These are phyloP conservation scores for Monosporascus ibericus DNA, from an alignment of 2,329 filamentous ascomycete genomes.

Conservation along the genomic window DNA sequence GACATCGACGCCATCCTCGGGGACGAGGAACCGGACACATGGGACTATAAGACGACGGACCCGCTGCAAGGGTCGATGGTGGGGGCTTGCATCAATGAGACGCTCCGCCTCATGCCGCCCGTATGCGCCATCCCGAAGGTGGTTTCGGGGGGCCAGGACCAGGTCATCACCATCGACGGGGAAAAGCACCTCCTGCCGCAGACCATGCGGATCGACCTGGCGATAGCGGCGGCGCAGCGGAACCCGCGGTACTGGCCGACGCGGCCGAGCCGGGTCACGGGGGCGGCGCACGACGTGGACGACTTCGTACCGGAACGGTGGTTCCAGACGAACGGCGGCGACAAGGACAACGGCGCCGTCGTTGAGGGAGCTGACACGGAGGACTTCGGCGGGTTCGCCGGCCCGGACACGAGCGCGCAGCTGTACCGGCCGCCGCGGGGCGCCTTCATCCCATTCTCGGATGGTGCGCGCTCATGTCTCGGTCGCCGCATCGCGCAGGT, in stretches of 20 bases:
- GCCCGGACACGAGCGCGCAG: constrained; percentile 54
- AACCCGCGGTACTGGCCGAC: constrained; percentile 18
- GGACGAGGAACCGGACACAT: constrained; percentile 48
- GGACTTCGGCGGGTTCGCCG: constrained; percentile 52
- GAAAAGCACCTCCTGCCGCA: constrained; percentile 6
- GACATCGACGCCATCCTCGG: constrained; percentile 62
- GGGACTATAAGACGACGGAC: constrained; percentile 64
- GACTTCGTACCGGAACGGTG: constrained; percentile 70
- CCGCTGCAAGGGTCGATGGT: constrained; percentile 60
- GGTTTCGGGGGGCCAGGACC: constrained; percentile 38
- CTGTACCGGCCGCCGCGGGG: constrained; percentile 56
- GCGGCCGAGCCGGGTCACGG: constrained; percentile 37
- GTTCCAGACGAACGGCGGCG: constrained; percentile 39
- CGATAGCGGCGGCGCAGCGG: constrained; percentile 1
- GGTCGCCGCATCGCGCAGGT: constrained; percentile 55
- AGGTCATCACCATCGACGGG: constrained; percentile 54
- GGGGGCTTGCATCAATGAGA: constrained; percentile 70
- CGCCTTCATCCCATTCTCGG: constrained; percentile 52
- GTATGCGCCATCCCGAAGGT: constrained; percentile 67
- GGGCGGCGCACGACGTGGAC: constrained; percentile 49
- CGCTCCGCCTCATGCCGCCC: constrained; percentile 63
- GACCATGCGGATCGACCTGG: not conserved
- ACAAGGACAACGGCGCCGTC: not conserved
- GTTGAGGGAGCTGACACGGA: constrained; percentile 36
- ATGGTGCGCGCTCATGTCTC: constrained; percentile 51